Conservation (phyloP, 257 asterid species). For the Solanum chmielewskii region DNA sequence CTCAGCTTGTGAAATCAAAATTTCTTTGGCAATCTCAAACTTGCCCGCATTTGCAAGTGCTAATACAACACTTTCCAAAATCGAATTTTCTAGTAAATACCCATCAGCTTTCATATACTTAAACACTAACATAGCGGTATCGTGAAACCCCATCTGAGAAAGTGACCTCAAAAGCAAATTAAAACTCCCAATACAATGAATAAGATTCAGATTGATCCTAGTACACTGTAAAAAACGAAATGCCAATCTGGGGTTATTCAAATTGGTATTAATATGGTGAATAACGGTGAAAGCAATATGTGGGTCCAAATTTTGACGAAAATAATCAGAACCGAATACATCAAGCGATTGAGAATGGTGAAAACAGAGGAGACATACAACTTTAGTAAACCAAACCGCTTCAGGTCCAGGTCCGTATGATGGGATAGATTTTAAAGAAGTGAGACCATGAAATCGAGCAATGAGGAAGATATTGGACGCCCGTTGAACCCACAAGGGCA, state of each 20-base stretch:
- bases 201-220: slow-evolving; percentile 44
- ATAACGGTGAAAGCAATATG: slow-evolving; percentile 51
- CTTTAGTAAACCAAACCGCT: slow-evolving; percentile 70
- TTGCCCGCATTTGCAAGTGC: slow-evolving; percentile 42
- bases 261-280: slow-evolving; percentile 31
- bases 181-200: slow-evolving; percentile 37
- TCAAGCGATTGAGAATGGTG: slow-evolving; percentile 29
- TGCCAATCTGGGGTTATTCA: slow-evolving; percentile 49
- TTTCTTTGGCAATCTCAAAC: slow-evolving; percentile 44
- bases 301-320: slow-evolving; percentile 48
- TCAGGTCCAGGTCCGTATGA: slow-evolving; percentile 1
- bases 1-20: slow-evolving; percentile 55
- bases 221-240: slow-evolving; percentile 57
- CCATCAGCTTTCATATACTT: slow-evolving; percentile 62
- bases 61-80: slow-evolving; percentile 33
- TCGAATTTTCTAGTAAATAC: slow-evolving; percentile 16
- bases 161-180: slow-evolving; percentile 55
- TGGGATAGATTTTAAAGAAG: slow-evolving; percentile 21
- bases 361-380: slow-evolving; percentile 64
- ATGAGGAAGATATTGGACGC: slow-evolving; percentile 36
- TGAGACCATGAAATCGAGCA: slow-evolving; percentile 36
- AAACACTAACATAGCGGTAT: slow-evolving; percentile 35
- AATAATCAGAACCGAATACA: slow-evolving; percentile 42
- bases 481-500: slow-evolving; percentile 61
- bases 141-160: slow-evolving; percentile 44